Percentiles rank a stretch among this genome's conserved stretches.
phyloP scores from a whole-genome alignment of 202 grass and related monocot genomes.

The Elaeis oleifera region DNA sequence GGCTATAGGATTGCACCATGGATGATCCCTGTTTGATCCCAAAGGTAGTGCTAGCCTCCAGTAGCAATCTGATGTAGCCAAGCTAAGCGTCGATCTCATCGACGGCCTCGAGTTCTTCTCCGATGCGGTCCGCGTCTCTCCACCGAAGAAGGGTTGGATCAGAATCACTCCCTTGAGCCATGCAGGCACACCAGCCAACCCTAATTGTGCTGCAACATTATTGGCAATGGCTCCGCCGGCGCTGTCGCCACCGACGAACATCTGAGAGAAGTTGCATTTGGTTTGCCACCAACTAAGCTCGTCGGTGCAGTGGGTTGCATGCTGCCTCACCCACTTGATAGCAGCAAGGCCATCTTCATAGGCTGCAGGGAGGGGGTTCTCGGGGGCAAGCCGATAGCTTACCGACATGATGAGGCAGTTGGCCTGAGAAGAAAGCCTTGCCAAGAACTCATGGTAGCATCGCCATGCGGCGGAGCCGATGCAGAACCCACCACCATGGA shows the following conservation, averaged over 20 bases:
- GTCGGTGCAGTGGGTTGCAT: neutral
- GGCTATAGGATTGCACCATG: neutral
- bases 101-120: neutral
- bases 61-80: neutral
- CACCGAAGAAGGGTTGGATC: constrained; percentile 14
- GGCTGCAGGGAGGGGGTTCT: constrained; percentile 5
- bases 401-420: neutral
- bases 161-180: neutral
- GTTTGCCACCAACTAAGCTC: neutral
- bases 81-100: neutral
- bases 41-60: neutral
- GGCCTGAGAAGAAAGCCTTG: neutral
- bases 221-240: constrained; percentile 7
- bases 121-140: neutral
- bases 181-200: neutral
- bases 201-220: neutral
- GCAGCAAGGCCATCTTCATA: constrained; percentile 1
- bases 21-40: neutral
- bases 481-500: constrained; percentile 19
- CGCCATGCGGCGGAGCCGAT: constrained; percentile 1
- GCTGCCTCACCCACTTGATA: neutral
- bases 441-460: constrained; percentile 9
- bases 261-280: neutral
- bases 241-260: constrained; percentile 15
- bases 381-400: constrained; percentile 13